These are phyloP conservation scores for Penicillium canariense DNA, from an alignment of 495 filamentous ascomycete genomes.

Conservation along the genomic window DNA sequence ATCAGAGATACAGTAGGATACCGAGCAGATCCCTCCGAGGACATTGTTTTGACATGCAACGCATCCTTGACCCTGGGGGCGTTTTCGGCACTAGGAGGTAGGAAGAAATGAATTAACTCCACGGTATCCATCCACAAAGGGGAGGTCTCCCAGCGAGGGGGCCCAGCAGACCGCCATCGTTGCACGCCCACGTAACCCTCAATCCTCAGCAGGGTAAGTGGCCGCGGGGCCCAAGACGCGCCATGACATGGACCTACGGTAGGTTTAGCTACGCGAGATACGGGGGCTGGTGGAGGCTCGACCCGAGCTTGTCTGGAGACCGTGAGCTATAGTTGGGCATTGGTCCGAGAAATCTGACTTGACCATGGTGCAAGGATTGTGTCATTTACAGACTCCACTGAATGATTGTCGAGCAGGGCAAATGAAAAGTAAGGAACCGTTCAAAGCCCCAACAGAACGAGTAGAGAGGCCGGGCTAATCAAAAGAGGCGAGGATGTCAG, in stretches of 20 bases:
- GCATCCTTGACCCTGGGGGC: not conserved
- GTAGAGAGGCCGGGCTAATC: not conserved
- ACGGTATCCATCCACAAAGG: slow-evolving; percentile 9
- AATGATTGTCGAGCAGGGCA: not conserved
- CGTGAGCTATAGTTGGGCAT: not conserved
- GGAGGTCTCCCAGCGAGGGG: slow-evolving; percentile 1
- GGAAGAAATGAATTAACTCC: slow-evolving; percentile 8
- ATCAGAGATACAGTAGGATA: no score
- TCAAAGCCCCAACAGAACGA: not conserved
- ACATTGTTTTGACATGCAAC: not conserved
- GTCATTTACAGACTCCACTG: not conserved
- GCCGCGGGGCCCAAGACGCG: slow-evolving; percentile 8
- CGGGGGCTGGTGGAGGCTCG: not conserved
- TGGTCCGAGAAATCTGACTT: not conserved
- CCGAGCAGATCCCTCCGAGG: slow-evolving; percentile 3
- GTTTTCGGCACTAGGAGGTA: not conserved
- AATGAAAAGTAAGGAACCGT: not conserved
- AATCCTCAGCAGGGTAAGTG: slow-evolving; percentile 3
- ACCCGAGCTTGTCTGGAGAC: not conserved
- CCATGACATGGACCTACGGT: slow-evolving; percentile 10
- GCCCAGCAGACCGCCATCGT: slow-evolving; percentile 18
- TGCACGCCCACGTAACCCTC: slow-evolving; percentile 15
- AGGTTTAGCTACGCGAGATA: slow-evolving; percentile 28
- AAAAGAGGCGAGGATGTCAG: slow-evolving; percentile 16
- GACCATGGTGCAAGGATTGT: not conserved